phyloP scores from a whole-genome alignment of 345 rosid species.

The Gossypium arboreum region DNA sequence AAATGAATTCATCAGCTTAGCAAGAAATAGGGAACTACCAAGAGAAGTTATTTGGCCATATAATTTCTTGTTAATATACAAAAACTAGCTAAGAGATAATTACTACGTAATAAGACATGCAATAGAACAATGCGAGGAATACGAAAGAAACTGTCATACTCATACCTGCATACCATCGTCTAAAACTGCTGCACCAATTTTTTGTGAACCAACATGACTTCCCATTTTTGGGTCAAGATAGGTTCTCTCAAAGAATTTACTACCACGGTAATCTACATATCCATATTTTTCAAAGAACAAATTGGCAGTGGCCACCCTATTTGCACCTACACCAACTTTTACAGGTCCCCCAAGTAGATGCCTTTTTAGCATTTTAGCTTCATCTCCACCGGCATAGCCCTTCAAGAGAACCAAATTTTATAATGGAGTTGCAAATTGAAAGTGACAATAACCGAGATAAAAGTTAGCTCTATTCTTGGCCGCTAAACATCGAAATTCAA shows the following conservation, averaged over 20 bases:
- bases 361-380: slow-evolving; percentile 74
- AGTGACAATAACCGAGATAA: neutral
- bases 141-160: slow-evolving; percentile 23
- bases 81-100: too few species aligned
- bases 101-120: neutral
- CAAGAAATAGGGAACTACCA: neutral
- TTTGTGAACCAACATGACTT: slow-evolving; percentile 18
- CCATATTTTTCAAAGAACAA: slow-evolving; percentile 51
- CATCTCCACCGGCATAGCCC: slow-evolving; percentile 97
- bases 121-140: neutral
- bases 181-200: slow-evolving; percentile 49
- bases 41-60: neutral
- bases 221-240: slow-evolving; percentile 20
- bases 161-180: slow-evolving; percentile 96
- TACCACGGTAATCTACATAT: slow-evolving; percentile 27
- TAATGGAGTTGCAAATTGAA: neutral
- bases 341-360: slow-evolving; percentile 41
- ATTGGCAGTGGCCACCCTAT: slow-evolving; percentile 62
- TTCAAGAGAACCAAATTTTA: slow-evolving; percentile 10
- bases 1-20: neutral
- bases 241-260: slow-evolving; percentile 12
- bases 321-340: slow-evolving; percentile 67
- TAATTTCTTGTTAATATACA: too few species aligned
- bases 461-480: neutral
- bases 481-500: neutral